A percentile compares a stretch with the other conserved stretches of the same genome.
These are phyloP conservation scores for Eucalyptus polyanthemos DNA, from an alignment of 345 rosid species.

Conservation along the genomic window DNA sequence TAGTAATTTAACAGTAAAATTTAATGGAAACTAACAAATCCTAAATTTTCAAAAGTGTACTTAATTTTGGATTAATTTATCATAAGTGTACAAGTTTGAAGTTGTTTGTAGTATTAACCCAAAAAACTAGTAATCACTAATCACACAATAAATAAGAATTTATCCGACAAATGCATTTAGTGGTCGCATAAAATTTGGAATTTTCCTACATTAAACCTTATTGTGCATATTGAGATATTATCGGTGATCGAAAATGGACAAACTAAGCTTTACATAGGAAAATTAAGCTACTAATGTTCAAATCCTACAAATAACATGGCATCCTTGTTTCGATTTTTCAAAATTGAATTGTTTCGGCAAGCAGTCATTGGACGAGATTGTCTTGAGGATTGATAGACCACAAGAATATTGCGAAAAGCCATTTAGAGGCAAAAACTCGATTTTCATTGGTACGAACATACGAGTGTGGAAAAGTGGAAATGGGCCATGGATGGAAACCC, in stretches of 20 bases:
- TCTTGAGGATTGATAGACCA: no score
- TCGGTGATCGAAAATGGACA: background rate
- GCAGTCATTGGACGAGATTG: rapidly evolving
- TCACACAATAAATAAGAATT: background rate
- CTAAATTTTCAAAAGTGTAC: rapidly evolving
- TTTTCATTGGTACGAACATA: rapidly evolving
- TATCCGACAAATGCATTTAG: rapidly evolving
- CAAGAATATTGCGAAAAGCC: no score
- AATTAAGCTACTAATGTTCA: background rate
- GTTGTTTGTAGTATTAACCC: no score
- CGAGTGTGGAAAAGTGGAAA: rapidly evolving
- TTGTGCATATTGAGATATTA: background rate
- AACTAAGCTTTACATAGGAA: background rate
- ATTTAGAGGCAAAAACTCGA: no score
- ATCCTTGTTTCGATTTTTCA: no score
- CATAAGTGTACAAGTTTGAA: rapidly evolving
- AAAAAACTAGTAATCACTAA: background rate
- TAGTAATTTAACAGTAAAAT: rapidly evolving
- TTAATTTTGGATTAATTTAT: no score
- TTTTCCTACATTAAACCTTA: background rate
- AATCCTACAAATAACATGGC: background rate
- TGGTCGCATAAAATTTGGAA: background rate
- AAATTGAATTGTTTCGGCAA: rapidly evolving
- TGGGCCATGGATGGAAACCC: rapidly evolving
- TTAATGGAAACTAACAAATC: rapidly evolving